These are phyloP conservation scores for Verticillium albo-atrum DNA, from an alignment of 2,329 filamentous ascomycete genomes.

Conservation along the genomic window DNA sequence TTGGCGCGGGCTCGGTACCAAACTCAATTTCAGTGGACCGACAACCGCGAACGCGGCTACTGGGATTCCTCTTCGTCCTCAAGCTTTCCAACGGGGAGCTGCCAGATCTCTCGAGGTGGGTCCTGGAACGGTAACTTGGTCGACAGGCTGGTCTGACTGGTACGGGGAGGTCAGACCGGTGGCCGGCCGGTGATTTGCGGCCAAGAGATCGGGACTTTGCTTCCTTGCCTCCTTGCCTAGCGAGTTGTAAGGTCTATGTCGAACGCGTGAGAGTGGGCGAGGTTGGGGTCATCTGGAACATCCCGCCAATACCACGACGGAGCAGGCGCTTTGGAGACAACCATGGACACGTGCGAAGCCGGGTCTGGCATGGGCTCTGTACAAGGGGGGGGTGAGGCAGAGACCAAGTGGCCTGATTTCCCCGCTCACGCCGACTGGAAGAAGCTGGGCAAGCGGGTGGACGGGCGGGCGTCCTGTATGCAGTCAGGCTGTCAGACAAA, in stretches of 20 bases:
- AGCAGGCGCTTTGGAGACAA: background rate
- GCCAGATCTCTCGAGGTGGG: background rate
- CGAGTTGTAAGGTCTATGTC: no score
- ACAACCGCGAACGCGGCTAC: background rate
- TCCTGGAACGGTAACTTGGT: background rate
- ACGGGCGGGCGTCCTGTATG: no score
- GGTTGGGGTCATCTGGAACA: background rate
- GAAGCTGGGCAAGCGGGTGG: background rate
- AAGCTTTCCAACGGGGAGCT: background rate
- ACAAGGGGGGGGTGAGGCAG: no score
- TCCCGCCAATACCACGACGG: background rate
- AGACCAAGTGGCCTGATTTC: conserved; percentile 11
- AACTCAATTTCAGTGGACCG: background rate
- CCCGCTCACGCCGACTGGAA: background rate
- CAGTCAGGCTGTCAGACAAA: background rate
- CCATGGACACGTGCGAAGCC: background rate
- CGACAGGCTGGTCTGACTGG: background rate
- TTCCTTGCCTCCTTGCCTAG: background rate
- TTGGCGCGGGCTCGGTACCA: background rate
- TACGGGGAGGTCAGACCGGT: background rate
- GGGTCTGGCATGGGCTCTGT: background rate
- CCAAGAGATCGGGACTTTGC: background rate
- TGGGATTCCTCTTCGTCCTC: no score
- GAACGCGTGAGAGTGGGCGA: background rate
- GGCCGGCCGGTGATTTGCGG: background rate